phyloP scores from a whole-genome alignment of 495 filamentous ascomycete genomes.

The Aspergillus sparsus region DNA sequence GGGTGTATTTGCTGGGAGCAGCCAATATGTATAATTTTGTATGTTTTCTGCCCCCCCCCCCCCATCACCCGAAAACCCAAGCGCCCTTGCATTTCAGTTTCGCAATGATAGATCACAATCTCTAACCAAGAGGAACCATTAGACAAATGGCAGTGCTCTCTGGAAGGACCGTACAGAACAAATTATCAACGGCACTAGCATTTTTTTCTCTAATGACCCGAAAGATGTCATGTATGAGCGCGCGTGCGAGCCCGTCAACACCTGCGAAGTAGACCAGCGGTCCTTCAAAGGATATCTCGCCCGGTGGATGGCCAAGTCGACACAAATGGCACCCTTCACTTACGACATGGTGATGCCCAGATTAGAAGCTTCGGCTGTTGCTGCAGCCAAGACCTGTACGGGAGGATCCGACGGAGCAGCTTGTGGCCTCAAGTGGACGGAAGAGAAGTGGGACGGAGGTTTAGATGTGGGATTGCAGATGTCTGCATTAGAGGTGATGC shows the following conservation, averaged over 20 bases:
- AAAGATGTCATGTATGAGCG: slow-evolving; percentile 64
- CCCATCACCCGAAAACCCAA: background rate
- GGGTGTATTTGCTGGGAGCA: slow-evolving; percentile 41
- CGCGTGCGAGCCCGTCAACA: slow-evolving; percentile 58
- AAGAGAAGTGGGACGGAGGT: slow-evolving; percentile 52
- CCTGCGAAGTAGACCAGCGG: slow-evolving; percentile 73
- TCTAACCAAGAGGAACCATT: no score
- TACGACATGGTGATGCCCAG: slow-evolving; percentile 61
- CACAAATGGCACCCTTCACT: slow-evolving; percentile 71
- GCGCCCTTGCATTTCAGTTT: background rate
- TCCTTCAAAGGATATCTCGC: slow-evolving; percentile 86
- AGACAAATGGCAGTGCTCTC: slow-evolving; percentile 37
- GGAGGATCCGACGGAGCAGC: slow-evolving; percentile 51
- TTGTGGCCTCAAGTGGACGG: slow-evolving; percentile 70
- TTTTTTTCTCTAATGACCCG: slow-evolving; percentile 50
- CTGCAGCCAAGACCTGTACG: slow-evolving; percentile 70
- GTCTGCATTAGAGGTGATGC: slow-evolving; percentile 67
- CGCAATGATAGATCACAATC: no score
- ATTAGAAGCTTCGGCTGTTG: slow-evolving; percentile 63
- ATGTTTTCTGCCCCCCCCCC: slow-evolving; percentile 8
- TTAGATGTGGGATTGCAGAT: slow-evolving; percentile 72
- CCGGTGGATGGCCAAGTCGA: slow-evolving; percentile 74
- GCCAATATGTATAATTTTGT: slow-evolving; percentile 45
- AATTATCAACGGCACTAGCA: slow-evolving; percentile 58
- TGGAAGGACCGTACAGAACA: slow-evolving; percentile 62